Evolutionary conservation across 208 protist genomes (phyloP).

Genomic region (Wallacemonas sp.): DNA sequence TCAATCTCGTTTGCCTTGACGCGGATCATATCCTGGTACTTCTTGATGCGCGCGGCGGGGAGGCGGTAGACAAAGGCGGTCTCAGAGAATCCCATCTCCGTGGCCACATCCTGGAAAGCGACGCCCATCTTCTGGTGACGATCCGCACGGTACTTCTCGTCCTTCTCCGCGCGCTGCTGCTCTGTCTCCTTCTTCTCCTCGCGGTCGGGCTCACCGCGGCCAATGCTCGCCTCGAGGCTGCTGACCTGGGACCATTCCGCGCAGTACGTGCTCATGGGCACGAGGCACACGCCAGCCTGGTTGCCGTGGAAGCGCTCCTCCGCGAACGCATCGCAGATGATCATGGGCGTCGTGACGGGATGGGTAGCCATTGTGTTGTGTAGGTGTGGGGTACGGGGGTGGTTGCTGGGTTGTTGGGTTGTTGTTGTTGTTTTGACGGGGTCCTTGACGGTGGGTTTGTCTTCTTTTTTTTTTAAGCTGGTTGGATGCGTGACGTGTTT

Average conservation of each 20-base stretch:
- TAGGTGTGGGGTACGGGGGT: slow-evolving; percentile 2
- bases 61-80: slow-evolving; percentile 75
- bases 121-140: slow-evolving; percentile 47
- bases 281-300: slow-evolving; percentile 60
- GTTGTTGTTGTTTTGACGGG: not conserved
- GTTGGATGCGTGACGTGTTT: too few relatives aligned
- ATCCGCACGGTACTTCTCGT: slow-evolving; percentile 49
- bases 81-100: slow-evolving; percentile 68
- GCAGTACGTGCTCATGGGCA: slow-evolving; percentile 51
- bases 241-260: slow-evolving; percentile 55
- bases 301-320: slow-evolving; percentile 65
- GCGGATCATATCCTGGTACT: slow-evolving; percentile 49
- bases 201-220: slow-evolving; percentile 49
- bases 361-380: slow-evolving; percentile 7
- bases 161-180: slow-evolving; percentile 39
- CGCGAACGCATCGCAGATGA: slow-evolving; percentile 73
- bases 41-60: slow-evolving; percentile 43
- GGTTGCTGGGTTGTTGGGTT: slow-evolving; percentile 17
- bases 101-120: slow-evolving; percentile 54
- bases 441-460: not conserved
- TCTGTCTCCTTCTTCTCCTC: slow-evolving; percentile 34
- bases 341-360: slow-evolving; percentile 44
- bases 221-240: slow-evolving; percentile 58
- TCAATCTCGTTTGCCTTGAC: slow-evolving; percentile 58
- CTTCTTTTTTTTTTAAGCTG: too few relatives aligned